Conservation (phyloP, 257 asterid genomes). For the Osmanthus fragrans region DNA sequence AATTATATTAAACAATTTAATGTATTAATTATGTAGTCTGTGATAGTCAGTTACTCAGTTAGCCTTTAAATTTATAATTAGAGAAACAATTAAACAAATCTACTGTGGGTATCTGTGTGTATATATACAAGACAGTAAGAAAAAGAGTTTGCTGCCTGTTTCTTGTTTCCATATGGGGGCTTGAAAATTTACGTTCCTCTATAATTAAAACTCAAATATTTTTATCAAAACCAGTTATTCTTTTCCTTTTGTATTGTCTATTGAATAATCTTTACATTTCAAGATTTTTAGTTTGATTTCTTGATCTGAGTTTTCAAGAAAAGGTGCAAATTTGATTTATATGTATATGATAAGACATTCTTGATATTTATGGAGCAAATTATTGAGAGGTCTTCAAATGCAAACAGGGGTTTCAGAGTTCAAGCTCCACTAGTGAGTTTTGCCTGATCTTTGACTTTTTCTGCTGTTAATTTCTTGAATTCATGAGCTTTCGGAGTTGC, state of each 20-base stretch:
- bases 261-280: constrained; percentile 41
- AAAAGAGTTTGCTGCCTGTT: constrained; percentile 33
- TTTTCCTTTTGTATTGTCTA: constrained; percentile 18
- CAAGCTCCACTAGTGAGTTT: constrained; percentile 90
- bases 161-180: constrained; percentile 55
- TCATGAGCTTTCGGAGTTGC: constrained; percentile 22
- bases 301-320: constrained; percentile 45
- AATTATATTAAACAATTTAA: constrained; percentile 27
- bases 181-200: constrained; percentile 34
- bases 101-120: constrained; percentile 24
- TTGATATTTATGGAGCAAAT: constrained; percentile 64
- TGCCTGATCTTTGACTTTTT: constrained; percentile 21
- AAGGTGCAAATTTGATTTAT: constrained; percentile 27
- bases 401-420: constrained; percentile 72
- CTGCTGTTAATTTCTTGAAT: constrained; percentile 5
- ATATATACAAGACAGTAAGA: constrained; percentile 33
- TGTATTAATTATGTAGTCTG: constrained; percentile 37
- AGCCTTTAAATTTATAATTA: constrained; percentile 42
- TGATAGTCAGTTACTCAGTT: constrained; percentile 38
- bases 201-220: constrained; percentile 3
- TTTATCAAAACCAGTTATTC: constrained; percentile 22
- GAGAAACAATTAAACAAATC: constrained; percentile 24
- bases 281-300: constrained; percentile 29
- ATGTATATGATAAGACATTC: constrained; percentile 35
- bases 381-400: constrained; percentile 73